Conservation (phyloP, 345 rosid genomes). For the Camelina hispida region DNA sequence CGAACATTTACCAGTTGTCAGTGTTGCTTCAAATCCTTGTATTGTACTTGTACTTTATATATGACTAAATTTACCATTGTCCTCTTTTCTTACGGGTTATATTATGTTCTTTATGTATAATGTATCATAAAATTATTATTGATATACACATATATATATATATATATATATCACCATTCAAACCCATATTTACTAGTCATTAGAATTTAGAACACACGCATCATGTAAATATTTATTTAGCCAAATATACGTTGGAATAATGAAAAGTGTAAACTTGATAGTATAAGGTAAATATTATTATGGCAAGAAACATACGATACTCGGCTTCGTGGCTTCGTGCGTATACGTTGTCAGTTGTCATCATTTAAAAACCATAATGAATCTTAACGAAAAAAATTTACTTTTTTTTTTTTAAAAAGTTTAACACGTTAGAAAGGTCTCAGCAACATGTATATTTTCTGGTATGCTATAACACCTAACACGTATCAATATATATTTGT, state of each 20-base stretch:
- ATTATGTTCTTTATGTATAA: background rate
- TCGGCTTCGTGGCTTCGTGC: background rate
- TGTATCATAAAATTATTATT: background rate
- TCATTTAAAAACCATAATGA: background rate
- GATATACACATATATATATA: too few species aligned
- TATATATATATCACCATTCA: too few species aligned
- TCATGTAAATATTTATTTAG: background rate
- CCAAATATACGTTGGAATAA: background rate
- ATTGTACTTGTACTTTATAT: too few species aligned
- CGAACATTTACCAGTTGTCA: constrained; percentile 19
- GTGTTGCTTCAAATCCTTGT: constrained; percentile 22
- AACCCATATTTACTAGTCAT: background rate
- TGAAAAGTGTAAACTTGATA: background rate
- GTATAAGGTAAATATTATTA: background rate
- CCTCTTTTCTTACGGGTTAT: constrained; percentile 14
- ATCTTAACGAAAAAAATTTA: background rate
- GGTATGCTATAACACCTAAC: background rate
- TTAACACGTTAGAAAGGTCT: background rate
- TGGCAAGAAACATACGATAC: background rate
- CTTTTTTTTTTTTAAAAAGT: background rate
- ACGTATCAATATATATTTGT: background rate
- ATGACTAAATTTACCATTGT: constrained; percentile 20
- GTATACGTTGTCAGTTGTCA: background rate
- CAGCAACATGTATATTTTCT: background rate
- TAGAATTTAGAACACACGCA: background rate